Conservation (phyloP, 2,329 filamentous ascomycete genomes). For the Rhynchosporium secalis region DNA sequence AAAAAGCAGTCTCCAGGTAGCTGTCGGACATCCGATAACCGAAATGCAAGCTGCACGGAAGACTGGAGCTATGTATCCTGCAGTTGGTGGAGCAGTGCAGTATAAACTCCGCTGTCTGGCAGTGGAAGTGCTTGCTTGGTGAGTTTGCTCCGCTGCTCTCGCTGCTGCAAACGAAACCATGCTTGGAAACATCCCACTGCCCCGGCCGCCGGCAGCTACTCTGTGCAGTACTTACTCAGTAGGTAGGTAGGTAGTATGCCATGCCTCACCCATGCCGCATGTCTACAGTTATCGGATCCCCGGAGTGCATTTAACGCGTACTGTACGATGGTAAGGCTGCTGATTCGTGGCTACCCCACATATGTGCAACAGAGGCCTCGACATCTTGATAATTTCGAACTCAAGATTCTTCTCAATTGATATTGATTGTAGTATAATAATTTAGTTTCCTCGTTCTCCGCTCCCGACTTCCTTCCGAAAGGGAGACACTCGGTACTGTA, state of each 20-base stretch:
- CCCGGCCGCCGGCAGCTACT: too few relatives aligned
- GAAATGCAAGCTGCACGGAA: slow-evolving; percentile 5
- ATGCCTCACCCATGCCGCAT: slow-evolving; percentile 6
- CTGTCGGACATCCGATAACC: slow-evolving; percentile 7
- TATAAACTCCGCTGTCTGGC: background rate
- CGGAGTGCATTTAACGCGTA: background rate
- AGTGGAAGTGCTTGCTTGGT: background rate
- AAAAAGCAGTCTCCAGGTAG: background rate
- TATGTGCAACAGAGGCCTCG: background rate
- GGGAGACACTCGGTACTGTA: slow-evolving; percentile 3
- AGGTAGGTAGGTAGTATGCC: background rate
- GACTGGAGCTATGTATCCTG: slow-evolving; percentile 8
- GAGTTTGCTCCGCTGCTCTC: background rate
- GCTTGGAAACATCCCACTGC: slow-evolving; percentile 9
- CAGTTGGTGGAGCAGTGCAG: slow-evolving; percentile 1
- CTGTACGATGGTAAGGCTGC: background rate
- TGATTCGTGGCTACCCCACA: slow-evolving; percentile 7
- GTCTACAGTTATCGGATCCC: slow-evolving; percentile 11
- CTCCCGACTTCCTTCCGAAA: slow-evolving; percentile 1
- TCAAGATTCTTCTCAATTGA: background rate
- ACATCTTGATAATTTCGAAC: slow-evolving; percentile 4
- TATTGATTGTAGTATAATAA: slow-evolving; percentile 1
- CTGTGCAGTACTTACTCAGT: too few relatives aligned
- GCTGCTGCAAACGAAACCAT: background rate
- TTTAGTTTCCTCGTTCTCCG: slow-evolving; percentile 7